phyloP scores from a whole-genome alignment of 2,329 filamentous ascomycete species.

The Aspergillus sp. region DNA sequence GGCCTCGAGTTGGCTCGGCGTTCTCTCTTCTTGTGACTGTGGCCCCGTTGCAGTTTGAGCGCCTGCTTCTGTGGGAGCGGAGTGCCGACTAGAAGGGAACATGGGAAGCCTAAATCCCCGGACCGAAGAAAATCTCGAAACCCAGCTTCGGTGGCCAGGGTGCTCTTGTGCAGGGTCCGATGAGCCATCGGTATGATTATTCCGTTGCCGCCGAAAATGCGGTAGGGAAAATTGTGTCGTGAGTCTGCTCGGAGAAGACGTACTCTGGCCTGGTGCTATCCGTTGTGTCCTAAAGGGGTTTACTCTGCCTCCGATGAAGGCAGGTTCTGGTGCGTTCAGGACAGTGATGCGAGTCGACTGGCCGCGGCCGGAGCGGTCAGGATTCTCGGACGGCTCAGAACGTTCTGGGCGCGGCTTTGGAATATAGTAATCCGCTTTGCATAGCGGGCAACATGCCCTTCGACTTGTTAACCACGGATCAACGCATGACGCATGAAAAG shows the following conservation, averaged over 20 bases:
- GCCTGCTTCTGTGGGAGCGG: background rate
- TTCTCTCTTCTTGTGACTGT: slow-evolving; percentile 1
- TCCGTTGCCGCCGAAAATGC: background rate
- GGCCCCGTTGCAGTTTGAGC: background rate
- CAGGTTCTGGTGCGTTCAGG: slow-evolving; percentile 32
- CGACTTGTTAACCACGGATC: slow-evolving; percentile 96
- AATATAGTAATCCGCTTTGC: slow-evolving; percentile 96
- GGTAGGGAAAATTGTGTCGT: background rate
- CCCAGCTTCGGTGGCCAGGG: too few species aligned
- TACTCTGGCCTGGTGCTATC: background rate
- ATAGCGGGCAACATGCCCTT: slow-evolving; percentile 92
- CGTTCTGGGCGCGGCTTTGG: slow-evolving; percentile 78
- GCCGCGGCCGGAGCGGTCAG: slow-evolving; percentile 32
- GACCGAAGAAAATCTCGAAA: too few species aligned
- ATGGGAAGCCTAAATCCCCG: too few species aligned
- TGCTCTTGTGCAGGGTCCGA: too few species aligned
- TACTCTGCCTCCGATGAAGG: slow-evolving; percentile 30
- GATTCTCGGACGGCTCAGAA: slow-evolving; percentile 22
- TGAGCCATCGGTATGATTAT: too few species aligned
- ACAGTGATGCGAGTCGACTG: slow-evolving; percentile 21
- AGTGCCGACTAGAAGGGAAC: too few species aligned
- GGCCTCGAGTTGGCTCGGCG: slow-evolving; percentile 19
- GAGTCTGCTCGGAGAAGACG: background rate
- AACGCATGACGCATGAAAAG: slow-evolving; percentile 92
- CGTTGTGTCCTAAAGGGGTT: background rate